Conservation (phyloP, 202 grass and related monocot genomes). For the Zoysia matrella region DNA sequence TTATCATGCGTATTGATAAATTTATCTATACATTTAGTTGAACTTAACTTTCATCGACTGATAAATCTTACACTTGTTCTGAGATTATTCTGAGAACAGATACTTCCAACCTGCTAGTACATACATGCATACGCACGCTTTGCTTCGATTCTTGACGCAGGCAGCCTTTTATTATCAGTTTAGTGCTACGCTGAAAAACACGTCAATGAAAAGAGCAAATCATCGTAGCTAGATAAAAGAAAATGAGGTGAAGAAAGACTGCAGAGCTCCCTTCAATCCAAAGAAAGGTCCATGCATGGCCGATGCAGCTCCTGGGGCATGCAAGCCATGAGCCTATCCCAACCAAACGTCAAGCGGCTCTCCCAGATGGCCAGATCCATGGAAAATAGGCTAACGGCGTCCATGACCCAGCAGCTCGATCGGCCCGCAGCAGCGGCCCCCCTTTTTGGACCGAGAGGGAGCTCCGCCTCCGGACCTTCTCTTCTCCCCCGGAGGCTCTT, state of each 20-base stretch:
- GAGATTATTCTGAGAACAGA: too few species aligned
- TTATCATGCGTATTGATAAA: too few species aligned
- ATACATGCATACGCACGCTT: too few species aligned
- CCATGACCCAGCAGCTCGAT: slow-evolving; percentile 57
- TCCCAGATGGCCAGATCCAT: slow-evolving; percentile 13
- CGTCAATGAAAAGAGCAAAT: not conserved
- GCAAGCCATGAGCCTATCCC: slow-evolving; percentile 40
- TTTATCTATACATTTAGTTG: too few species aligned
- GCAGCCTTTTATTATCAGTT: too few species aligned
- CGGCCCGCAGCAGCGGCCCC: slow-evolving; percentile 15
- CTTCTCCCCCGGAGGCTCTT: not conserved
- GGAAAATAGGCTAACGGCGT: slow-evolving; percentile 48
- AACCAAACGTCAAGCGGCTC: slow-evolving; percentile 14
- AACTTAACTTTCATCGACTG: too few species aligned
- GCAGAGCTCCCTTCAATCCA: slow-evolving; percentile 56
- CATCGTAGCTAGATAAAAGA: not conserved
- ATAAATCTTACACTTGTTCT: too few species aligned
- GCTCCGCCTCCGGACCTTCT: slow-evolving; percentile 38
- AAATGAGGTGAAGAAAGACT: not conserved
- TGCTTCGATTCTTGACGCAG: too few species aligned
- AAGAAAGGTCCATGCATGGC: slow-evolving; percentile 34
- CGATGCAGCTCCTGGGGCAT: slow-evolving; percentile 47
- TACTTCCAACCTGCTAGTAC: too few species aligned
- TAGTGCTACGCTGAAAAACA: not conserved
- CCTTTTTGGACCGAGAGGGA: slow-evolving; percentile 46